Evolutionary conservation across 2,329 filamentous ascomycete species (phyloP).

Genomic region (Botrytis elliptica): DNA sequence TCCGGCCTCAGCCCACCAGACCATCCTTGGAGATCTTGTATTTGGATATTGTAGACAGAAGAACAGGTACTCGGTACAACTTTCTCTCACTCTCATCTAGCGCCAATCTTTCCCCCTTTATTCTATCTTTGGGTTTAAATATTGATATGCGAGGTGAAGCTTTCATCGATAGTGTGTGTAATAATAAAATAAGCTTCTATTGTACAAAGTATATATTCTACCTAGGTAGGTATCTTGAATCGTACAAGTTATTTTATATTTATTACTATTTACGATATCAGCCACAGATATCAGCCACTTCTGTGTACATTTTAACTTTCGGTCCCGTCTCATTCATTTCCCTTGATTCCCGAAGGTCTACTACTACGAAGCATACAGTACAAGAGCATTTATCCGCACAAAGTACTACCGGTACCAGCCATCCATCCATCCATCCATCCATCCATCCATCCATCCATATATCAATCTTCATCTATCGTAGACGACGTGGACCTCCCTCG

Average conservation of each 20-base stretch:
- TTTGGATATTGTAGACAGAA: not conserved
- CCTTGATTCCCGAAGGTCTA: not conserved
- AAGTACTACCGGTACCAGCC: too few species aligned
- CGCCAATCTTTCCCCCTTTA: not conserved
- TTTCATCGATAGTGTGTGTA: not conserved
- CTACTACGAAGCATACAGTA: not conserved
- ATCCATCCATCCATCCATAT: too few species aligned
- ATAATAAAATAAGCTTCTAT: not conserved
- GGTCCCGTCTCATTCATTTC: too few species aligned
- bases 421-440: too few species aligned
- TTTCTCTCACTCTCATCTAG: not conserved
- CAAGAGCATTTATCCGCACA: not conserved
- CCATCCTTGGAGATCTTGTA: not conserved
- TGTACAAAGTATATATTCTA: not conserved
- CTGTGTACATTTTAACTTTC: not conserved
- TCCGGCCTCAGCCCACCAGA: not conserved
- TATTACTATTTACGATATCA: not conserved
- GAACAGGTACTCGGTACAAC: not conserved
- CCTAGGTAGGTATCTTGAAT: too few species aligned
- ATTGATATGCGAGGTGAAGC: not conserved
- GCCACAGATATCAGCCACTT: not conserved
- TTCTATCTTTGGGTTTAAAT: not conserved
- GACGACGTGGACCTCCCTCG: not conserved
- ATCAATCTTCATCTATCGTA: not conserved
- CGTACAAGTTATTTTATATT: too few species aligned